Evolutionary conservation across 169 alveolate genomes (phyloP).

Genomic region (Haemoproteus tartakovskyi): DNA sequence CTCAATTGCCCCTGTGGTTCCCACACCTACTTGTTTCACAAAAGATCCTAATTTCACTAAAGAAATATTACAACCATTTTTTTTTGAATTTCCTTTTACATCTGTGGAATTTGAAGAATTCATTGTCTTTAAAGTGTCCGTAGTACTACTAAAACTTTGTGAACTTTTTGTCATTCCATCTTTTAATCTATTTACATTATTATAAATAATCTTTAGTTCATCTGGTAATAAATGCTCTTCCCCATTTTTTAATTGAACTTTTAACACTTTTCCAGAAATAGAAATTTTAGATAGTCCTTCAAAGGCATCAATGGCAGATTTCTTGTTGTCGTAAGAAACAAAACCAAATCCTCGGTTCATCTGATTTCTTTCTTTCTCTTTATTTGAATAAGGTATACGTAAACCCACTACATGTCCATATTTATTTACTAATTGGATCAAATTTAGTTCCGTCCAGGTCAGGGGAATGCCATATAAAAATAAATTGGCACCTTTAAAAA

Average conservation of each 20-base stretch:
- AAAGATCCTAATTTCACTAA: no score
- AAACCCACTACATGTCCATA: slow-evolving; percentile 77
- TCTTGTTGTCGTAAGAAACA: slow-evolving; percentile 74
- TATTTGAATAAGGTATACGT: slow-evolving; percentile 70
- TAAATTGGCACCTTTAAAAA: slow-evolving; percentile 69
- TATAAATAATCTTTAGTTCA: slow-evolving; percentile 31
- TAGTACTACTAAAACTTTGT: slow-evolving; percentile 55
- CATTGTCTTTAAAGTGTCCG: slow-evolving; percentile 53
- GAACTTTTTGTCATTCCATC: slow-evolving; percentile 46
- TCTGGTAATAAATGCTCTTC: slow-evolving; percentile 73
- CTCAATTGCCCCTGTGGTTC: no score
- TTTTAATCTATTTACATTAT: no score
- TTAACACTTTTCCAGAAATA: slow-evolving; percentile 70
- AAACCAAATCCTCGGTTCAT: slow-evolving; percentile 74
- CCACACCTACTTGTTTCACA: no score
- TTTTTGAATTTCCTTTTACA: slow-evolving; percentile 4
- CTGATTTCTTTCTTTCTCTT: slow-evolving; percentile 68
- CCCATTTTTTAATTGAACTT: slow-evolving; percentile 72
- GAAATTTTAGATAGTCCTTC: slow-evolving; percentile 72
- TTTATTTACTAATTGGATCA: slow-evolving; percentile 72
- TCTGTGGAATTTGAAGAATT: slow-evolving; percentile 42
- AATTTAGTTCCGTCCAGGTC: slow-evolving; percentile 73
- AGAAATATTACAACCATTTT: no score
- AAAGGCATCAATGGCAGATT: slow-evolving; percentile 75
- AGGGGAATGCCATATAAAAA: slow-evolving; percentile 75